phyloP scores from a whole-genome alignment of 169 alveolate species.

The Babesia microti region DNA sequence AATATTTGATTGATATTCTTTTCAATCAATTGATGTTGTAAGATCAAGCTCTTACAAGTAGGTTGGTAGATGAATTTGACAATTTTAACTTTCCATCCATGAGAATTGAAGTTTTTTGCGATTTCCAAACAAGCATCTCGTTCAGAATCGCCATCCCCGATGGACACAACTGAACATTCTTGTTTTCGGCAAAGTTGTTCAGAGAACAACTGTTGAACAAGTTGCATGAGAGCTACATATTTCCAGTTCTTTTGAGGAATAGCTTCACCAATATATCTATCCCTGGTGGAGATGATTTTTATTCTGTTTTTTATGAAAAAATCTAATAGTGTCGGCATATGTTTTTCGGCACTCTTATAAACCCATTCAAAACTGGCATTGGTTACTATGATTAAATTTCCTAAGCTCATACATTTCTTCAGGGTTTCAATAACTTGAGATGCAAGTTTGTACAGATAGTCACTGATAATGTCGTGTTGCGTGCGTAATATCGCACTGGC shows the following conservation, averaged over 20 bases:
- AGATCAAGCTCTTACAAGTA: slow-evolving; percentile 55
- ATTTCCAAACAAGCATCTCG: slow-evolving; percentile 73
- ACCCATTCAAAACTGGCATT: slow-evolving; percentile 77
- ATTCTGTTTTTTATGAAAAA: slow-evolving; percentile 57
- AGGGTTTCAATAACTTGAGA: slow-evolving; percentile 53
- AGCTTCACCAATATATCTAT: slow-evolving; percentile 57
- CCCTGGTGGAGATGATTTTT: slow-evolving; percentile 71
- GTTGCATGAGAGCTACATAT: slow-evolving; percentile 55
- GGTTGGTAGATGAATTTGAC: slow-evolving; percentile 69
- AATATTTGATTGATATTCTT: slow-evolving; percentile 39
- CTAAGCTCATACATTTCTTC: slow-evolving; percentile 45
- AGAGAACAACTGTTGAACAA: slow-evolving; percentile 56
- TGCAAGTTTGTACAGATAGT: slow-evolving; percentile 53
- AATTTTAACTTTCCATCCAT: slow-evolving; percentile 64
- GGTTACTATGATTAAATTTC: slow-evolving; percentile 65
- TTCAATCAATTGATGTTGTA: slow-evolving; percentile 60
- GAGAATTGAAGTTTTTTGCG: slow-evolving; percentile 50
- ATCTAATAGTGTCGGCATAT: slow-evolving; percentile 56
- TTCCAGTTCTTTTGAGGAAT: slow-evolving; percentile 75
- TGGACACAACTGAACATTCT: slow-evolving; percentile 64
- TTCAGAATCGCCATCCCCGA: slow-evolving; percentile 76
- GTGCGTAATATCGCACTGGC: slow-evolving; percentile 24
- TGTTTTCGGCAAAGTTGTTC: slow-evolving; percentile 46
- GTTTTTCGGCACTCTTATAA: slow-evolving; percentile 57
- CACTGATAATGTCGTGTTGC: slow-evolving; percentile 38